Base-by-base conservation (phyloP, 352 stramenopile species). In the Blastocystis sp. region DNA sequence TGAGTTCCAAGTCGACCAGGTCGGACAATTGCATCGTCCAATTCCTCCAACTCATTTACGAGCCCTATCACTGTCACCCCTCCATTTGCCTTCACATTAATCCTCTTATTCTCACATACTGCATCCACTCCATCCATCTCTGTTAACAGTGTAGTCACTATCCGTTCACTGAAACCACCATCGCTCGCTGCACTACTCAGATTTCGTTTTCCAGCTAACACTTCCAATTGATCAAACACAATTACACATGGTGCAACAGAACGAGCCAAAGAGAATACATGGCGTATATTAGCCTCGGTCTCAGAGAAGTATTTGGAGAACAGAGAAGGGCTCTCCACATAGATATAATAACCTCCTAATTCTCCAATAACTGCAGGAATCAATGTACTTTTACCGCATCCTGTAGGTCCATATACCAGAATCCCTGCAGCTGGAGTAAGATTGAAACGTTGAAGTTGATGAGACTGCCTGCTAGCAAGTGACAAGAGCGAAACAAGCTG, bases 291-390 rank as follows among this genome's bases (percentile, higher is more conserved):
- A 62, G 94, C 93, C 87, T 96, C 93, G 70, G 93, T 96, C 81
- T 95, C 93, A 24, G 93, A 93, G 89, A 96, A 95, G 89, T 94
- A 96, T 81, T 95, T 95, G 77, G 93, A 95, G 13, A 96, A 90
- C 57, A 96, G 81, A 77, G 95, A 93, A 0, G 93, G 94, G 15
- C 93, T 94, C 93, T 95, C 56, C 11, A 95, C 92, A 27, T 92
- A 93, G 11, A 96, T 92, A 77, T 95, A 94, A 82, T 95, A 95
- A 19, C 94, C 92, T 30, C 92, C 90, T 4, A 92, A 92, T 79
- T 92, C 92, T 48, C 91, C 92, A 66, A 93, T 93, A 13, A 95
- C 66, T 5, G 90, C 91, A 51, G 93, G 91, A n/a, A 94, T 91
- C 6, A 96, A 91, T n/a, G 94, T 89, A 35, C 92, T 94, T 84